Percentiles rank a stretch among this genome's conserved stretches.
phyloP scores from a whole-genome alignment of 2,329 filamentous ascomycete genomes.

The Albophoma yamanashiensis region DNA sequence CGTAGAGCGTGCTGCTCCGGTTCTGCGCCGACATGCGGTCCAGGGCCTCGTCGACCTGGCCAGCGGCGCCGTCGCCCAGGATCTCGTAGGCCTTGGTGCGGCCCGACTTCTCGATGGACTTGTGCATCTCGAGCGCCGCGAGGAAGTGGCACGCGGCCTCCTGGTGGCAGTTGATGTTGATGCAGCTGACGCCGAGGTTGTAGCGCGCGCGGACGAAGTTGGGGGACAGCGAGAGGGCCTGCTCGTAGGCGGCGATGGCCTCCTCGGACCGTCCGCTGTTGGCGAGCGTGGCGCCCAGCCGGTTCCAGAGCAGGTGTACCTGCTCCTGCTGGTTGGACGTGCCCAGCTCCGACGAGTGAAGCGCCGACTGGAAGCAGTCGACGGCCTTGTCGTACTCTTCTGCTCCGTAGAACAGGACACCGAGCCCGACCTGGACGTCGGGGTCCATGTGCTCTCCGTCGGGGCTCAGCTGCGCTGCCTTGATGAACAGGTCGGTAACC shows the following conservation, averaged over 20 bases:
- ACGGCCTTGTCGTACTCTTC: conserved; percentile 98
- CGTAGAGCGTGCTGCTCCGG: conserved; percentile 91
- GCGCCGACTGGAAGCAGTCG: conserved; percentile 90
- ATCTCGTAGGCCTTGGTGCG: conserved; percentile 77
- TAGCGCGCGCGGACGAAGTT: conserved; percentile 97
- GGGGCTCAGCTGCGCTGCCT: conserved; percentile 83
- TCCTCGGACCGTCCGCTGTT: conserved; percentile 92
- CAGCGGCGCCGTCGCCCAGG: conserved; percentile 42
- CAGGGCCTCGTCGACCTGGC: conserved; percentile 55
- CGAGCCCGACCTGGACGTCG: conserved; percentile 93
- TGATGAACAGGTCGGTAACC: conserved; percentile 83
- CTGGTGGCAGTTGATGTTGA: conserved; percentile 92
- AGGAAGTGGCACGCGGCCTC: conserved; percentile 90
- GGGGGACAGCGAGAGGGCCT: conserved; percentile 77
- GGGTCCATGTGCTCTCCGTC: conserved; percentile 95
- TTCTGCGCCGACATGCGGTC: conserved; percentile 91
- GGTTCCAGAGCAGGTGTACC: conserved; percentile 93
- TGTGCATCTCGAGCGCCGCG: conserved; percentile 90
- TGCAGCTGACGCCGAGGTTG: conserved; percentile 92
- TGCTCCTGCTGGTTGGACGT: conserved; percentile 76
- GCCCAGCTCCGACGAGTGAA: conserved; percentile 76
- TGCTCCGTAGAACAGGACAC: conserved; percentile 93
- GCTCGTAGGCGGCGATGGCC: conserved; percentile 92
- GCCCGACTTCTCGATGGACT: conserved; percentile 78
- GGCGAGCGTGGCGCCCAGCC: conserved; percentile 87